Evolutionary conservation across 306 rosid species (phyloP), one percentile per base, ranked within the genome.

Genomic region (Prinsepia uniflora): DNA sequence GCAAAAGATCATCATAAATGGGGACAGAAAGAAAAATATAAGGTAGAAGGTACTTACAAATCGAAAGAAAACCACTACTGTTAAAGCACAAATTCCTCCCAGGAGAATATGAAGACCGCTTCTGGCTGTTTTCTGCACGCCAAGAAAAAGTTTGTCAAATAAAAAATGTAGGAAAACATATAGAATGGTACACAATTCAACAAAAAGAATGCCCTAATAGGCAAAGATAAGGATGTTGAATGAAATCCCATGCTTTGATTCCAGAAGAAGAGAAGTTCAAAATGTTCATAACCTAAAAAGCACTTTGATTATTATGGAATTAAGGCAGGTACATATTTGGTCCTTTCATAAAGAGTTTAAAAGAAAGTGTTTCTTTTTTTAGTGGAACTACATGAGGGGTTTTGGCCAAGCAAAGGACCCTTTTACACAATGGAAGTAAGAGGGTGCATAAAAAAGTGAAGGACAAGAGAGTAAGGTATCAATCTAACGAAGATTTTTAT

Each of bases 61-160:
- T 65, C 98, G 98, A 76, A 94, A 90, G 89, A 90, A 90, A 76
- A 90, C 79, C 82, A 94, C 98, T 47, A 94, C 91, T 30, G 98
- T 82, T 76, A 94, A 85, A 78, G 98, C 98, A 80, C 98, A 94
- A 70, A 94, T 79, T 62, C 98, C 96, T 67, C 98, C 98, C 47
- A 94, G 97, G 48, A 94, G 88, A 84, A 94, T 87, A 76, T 87
- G 97, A 77, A 94, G 97, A 72, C 98, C 98, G 80, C 95, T 86
- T 78, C 15, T 88, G 45, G 98, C 98, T 70, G 97, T 89, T 86
- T 86, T 90, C 98, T 94, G 88, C 81, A 86, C 78, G 77, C 76
- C 15, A 83, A 72, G 62, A 83, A 70, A 65, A 54, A 49, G 55
- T 46, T 48, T 17, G n/a, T 80, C n/a, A 79, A 24, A 53, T 7